These are phyloP conservation scores for Cylindricascospora bacillispora DNA, from an alignment of 1,139 yeast species.

Conservation along the genomic window DNA sequence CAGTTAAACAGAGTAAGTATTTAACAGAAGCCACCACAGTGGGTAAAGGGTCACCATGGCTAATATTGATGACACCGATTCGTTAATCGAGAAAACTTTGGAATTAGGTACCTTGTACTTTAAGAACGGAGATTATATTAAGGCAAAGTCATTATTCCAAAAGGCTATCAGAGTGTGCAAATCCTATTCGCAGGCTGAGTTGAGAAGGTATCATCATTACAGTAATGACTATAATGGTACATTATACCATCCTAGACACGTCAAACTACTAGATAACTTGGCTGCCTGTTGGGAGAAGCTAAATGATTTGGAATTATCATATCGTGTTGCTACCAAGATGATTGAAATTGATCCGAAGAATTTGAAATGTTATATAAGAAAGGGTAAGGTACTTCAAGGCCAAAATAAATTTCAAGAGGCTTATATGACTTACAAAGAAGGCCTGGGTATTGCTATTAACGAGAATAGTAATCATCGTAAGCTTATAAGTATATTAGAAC, in stretches of 20 bases:
- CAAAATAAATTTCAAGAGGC: slow-evolving; percentile 32
- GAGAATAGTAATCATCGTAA: background rate
- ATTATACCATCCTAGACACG: slow-evolving; percentile 24
- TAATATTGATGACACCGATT: too few species aligned
- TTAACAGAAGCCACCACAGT: too few species aligned
- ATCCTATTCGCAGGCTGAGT: slow-evolving; percentile 13
- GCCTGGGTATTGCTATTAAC: slow-evolving; percentile 22
- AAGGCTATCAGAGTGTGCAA: slow-evolving; percentile 18
- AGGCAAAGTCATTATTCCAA: slow-evolving; percentile 19
- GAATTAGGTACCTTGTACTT: slow-evolving; percentile 21
- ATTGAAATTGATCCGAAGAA: slow-evolving; percentile 40
- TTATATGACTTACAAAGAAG: slow-evolving; percentile 31
- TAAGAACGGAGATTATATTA: slow-evolving; percentile 14
- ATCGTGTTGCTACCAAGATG: slow-evolving; percentile 34
- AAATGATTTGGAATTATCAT: slow-evolving; percentile 30
- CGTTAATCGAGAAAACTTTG: slow-evolving; percentile 18
- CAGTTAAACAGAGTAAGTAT: too few species aligned
- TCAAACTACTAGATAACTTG: slow-evolving; percentile 30
- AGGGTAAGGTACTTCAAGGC: slow-evolving; percentile 33
- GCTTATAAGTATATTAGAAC: too few species aligned
- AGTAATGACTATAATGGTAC: slow-evolving; percentile 3
- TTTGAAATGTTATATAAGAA: slow-evolving; percentile 47
- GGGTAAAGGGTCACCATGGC: too few species aligned
- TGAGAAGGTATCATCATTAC: slow-evolving; percentile 7
- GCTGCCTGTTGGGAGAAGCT: slow-evolving; percentile 50